Base-by-base conservation (phyloP, 1,139 yeast species). In the Kurtzmaniella natalensis region DNA sequence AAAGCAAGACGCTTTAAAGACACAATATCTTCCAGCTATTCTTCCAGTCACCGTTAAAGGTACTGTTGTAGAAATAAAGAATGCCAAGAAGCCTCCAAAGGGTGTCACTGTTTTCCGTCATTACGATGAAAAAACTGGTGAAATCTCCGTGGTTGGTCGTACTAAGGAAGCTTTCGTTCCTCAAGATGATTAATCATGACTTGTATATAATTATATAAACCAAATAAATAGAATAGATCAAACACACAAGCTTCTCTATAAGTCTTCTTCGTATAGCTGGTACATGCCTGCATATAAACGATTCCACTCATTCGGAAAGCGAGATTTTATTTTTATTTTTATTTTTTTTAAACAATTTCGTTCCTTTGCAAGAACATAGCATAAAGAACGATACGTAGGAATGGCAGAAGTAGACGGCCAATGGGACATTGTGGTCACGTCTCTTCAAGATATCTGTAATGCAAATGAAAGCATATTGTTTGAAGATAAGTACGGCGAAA, bases 351-450 rank as follows among this genome's bases (percentile, higher is more conserved):
- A n/a, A n/a, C n/a, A n/a, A n/a, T n/a, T n/a, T n/a, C n/a, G n/a
- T n/a, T n/a, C n/a, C n/a, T n/a, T n/a, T n/a, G n/a, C n/a, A n/a
- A n/a, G n/a, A n/a, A n/a, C n/a, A n/a, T n/a, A n/a, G n/a, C n/a
- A n/a, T n/a, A n/a, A n/a, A n/a, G n/a, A n/a, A n/a, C n/a, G n/a
- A n/a, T n/a, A 19, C 23, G 23, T n/a, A 15, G 16, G 17, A 14
- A 26, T 26, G 28, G 40, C 43, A 20, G 68, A 63, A 54, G 61
- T 63, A 18, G 69, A 72, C 31, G 80, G 84, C 1, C 72, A 76
- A 47, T 81, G 89, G 89, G 84, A 78, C 47, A 70, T 75, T 26
- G 78, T 79, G 6, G 63, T 78, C 10, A 70, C 85, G 5, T 76
- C 83, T 2, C 61, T 81, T 18, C 88, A 81, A 50, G 88, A 81